phyloP scores from a whole-genome alignment of 1,284 basidiomycete species.

The Vanrija humicola region DNA sequence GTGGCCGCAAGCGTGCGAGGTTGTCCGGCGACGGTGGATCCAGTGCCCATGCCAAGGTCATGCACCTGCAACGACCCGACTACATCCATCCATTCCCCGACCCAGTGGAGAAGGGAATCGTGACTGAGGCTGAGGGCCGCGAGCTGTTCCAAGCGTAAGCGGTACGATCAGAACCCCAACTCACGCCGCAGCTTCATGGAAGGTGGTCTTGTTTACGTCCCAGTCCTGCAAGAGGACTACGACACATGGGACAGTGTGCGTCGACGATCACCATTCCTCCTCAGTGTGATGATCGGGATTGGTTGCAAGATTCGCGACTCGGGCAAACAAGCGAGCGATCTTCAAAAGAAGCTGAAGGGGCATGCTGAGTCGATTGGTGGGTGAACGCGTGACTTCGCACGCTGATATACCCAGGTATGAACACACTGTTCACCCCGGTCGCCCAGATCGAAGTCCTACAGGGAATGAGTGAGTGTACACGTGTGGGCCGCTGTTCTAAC shows the following conservation, averaged over 20 bases:
- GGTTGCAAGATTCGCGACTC: conserved; percentile 78
- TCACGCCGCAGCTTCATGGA: conserved; percentile 58
- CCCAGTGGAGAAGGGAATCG: conserved; percentile 54
- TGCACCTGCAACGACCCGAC: conserved; percentile 28
- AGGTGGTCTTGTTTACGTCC: conserved; percentile 78
- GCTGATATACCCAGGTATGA: conserved; percentile 50
- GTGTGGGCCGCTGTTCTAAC: background rate
- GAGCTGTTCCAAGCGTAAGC: conserved; percentile 65
- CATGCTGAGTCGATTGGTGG: conserved; percentile 75
- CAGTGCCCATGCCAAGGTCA: conserved; percentile 7
- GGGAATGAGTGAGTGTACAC: conserved; percentile 57
- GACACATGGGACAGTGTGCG: conserved; percentile 65
- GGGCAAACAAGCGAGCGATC: conserved; percentile 54
- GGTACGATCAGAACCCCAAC: conserved; percentile 4
- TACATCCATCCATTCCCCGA: conserved; percentile 32
- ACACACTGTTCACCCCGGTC: conserved; percentile 78
- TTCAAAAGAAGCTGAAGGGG: conserved; percentile 51
- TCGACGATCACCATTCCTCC: conserved; percentile 35
- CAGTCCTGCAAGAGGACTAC: conserved; percentile 69
- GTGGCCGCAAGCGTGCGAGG: conserved; percentile 6
- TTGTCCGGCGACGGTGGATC: background rate
- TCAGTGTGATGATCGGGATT: conserved; percentile 77
- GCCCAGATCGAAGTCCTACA: conserved; percentile 76
- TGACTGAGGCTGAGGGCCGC: conserved; percentile 68
- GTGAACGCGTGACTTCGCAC: background rate